Evolutionary conservation across 169 alveolate genomes (phyloP), one percentile per base, ranked within the genome.

Genomic region (Neospora caninum): DNA sequence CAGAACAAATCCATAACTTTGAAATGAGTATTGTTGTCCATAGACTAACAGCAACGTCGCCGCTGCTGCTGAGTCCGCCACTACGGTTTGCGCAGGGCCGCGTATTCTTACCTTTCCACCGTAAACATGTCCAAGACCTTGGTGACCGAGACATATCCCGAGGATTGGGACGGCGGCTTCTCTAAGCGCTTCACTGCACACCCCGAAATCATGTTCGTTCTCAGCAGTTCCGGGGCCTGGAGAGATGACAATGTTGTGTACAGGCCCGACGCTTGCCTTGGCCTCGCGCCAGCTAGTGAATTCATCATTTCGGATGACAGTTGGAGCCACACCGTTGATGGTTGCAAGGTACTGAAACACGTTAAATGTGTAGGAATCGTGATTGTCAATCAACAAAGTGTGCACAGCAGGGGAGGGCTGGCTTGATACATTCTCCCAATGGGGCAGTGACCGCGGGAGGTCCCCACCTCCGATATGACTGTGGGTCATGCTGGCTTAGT

Each of bases 131-230:
- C 91, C 95, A 13, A 94, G 53, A 9, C 95, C 95, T 89, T 95
- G 96, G 54, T 95, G 96, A 34, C 96, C 96, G 34, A 95, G 94
- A 80, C 96, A 95, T 42, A 95, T 70, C 64, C 96, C 96, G 41
- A 95, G 70, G 78, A 92, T 58, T 31, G 95, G 95, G n/a, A 80
- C 45, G 10, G 58, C 36, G 42, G 64, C 54, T 36, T 64, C 54
- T 42, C 13, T 42, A 20, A 94, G 67, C 29, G 78, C 88, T 1
- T 34, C 41, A 20, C 87, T 36, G 42, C 82, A 88, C 22, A 92
- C 69, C n/a, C 96, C 96, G 45, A 94, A 88, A 82, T 94, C 96
- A 27, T 45, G 69, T 4, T 88, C 83, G 67, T 95, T 87, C 36
- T 73, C 93, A 39, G 93, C 94, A 38, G 80, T 41, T 2, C 95